Evolutionary conservation across 1,284 basidiomycete species (phyloP).

Genomic region (Cryptococcus sp.): DNA sequence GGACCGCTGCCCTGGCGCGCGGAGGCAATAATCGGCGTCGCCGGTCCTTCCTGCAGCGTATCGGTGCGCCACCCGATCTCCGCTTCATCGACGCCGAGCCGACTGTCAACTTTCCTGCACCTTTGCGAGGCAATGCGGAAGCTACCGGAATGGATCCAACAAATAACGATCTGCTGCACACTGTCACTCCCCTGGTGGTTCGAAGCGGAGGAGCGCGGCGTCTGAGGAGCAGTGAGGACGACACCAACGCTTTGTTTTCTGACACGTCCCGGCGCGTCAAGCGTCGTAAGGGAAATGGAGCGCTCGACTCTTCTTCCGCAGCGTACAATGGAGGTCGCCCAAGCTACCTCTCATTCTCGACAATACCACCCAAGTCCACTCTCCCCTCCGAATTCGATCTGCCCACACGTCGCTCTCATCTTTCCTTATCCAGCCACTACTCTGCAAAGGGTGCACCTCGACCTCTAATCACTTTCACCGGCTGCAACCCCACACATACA

Average conservation of each 20-base stretch:
- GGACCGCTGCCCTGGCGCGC: conserved; percentile 2
- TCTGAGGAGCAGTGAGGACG: conserved; percentile 4
- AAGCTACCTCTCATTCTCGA: conserved; percentile 22
- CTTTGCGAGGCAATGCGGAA: conserved; percentile 4
- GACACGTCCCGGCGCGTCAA: conserved; percentile 1
- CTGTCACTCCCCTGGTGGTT: conserved; percentile 9
- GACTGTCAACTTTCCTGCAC: conserved; percentile 8
- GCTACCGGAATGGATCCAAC: conserved; percentile 16
- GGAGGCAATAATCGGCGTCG: conserved; percentile 17
- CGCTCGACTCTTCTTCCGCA: not conserved
- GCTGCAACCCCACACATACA: conserved; percentile 54
- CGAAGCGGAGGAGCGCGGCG: conserved; percentile 3
- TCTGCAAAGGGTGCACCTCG: conserved; percentile 15
- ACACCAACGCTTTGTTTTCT: not conserved
- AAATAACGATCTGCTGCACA: conserved; percentile 4
- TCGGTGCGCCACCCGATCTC: conserved; percentile 12
- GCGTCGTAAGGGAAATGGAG: not conserved
- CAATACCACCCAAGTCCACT: conserved; percentile 5
- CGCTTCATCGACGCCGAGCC: conserved; percentile 10
- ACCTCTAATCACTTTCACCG: conserved; percentile 39
- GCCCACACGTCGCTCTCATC: conserved; percentile 20
- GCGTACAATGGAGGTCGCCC: conserved; percentile 10
- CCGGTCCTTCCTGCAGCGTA: conserved; percentile 10
- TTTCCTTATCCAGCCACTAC: conserved; percentile 36
- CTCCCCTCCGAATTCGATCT: conserved; percentile 23